These are phyloP conservation scores for Termitomyces titanicus DNA, from an alignment of 768 basidiomycete species.

Conservation along the genomic window DNA sequence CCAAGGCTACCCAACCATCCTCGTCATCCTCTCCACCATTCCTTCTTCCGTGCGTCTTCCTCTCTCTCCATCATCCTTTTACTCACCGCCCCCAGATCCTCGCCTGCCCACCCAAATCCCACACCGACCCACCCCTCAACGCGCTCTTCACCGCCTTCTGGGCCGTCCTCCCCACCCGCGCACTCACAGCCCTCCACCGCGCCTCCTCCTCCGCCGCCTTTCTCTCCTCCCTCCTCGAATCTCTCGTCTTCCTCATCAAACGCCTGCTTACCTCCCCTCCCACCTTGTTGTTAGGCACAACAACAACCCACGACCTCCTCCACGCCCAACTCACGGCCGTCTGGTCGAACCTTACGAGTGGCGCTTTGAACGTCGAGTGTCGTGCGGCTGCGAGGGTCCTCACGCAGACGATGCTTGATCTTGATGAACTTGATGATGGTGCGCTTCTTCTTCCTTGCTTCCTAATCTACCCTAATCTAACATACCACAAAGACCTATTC, in stretches of 20 bases:
- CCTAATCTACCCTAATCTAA: too few relatives aligned
- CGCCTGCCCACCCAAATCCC: constrained; percentile 14
- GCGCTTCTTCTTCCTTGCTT: too few relatives aligned
- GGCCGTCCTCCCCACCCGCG: constrained; percentile 71
- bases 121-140: constrained; percentile 26
- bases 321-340: too few relatives aligned
- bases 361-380: constrained; percentile 45
- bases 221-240: constrained; percentile 68
- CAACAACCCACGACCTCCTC: too few relatives aligned
- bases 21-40: constrained; percentile 81
- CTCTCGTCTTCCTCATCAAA: constrained; percentile 53
- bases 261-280: constrained; percentile 20
- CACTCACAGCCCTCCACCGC: constrained; percentile 54
- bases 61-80: neutral
- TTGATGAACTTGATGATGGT: too few relatives aligned
- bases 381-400: constrained; percentile 39
- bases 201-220: constrained; percentile 58
- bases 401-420: constrained; percentile 34
- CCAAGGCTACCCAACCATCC: constrained; percentile 77
- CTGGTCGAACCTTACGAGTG: constrained; percentile 44
- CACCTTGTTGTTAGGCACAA: neutral
- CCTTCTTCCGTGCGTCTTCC: constrained; percentile 48
- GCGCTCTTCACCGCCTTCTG: constrained; percentile 76
- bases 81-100: constrained; percentile 22
- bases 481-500: constrained; percentile 48